These are phyloP conservation scores for Ogataea nakhonphanomensis DNA, from an alignment of 805 yeast species.

Conservation along the genomic window DNA sequence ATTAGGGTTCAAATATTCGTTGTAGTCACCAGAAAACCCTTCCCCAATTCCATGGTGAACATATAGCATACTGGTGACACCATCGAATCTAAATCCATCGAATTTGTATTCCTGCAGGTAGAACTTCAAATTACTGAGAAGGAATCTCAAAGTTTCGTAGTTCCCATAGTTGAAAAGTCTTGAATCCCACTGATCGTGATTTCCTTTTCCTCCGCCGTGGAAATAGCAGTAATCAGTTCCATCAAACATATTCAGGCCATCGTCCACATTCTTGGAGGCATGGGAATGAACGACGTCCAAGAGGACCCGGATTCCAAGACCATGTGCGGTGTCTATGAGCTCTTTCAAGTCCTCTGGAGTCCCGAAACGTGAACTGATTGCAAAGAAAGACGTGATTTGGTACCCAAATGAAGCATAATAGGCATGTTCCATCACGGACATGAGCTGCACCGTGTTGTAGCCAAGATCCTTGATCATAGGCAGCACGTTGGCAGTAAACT, in stretches of 20 bases:
- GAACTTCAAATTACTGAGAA: slow-evolving; percentile 79
- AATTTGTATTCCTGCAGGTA: slow-evolving; percentile 79
- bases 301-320: slow-evolving; percentile 78
- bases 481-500: slow-evolving; percentile 73
- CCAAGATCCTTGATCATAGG: slow-evolving; percentile 86
- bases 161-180: slow-evolving; percentile 87
- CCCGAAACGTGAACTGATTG: slow-evolving; percentile 85
- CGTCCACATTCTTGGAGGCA: slow-evolving; percentile 90
- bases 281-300: slow-evolving; percentile 95
- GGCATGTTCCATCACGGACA: slow-evolving; percentile 99
- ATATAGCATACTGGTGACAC: slow-evolving; percentile 92
- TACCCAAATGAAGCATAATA: slow-evolving; percentile 98
- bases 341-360: slow-evolving; percentile 93
- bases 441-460: slow-evolving; percentile 88
- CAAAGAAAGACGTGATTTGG: slow-evolving; percentile 90
- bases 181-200: slow-evolving; percentile 95
- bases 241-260: slow-evolving; percentile 89
- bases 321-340: slow-evolving; percentile 88
- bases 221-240: slow-evolving; percentile 95
- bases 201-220: slow-evolving; percentile 83
- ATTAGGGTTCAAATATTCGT: slow-evolving; percentile 78
- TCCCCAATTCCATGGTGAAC: slow-evolving; percentile 88
- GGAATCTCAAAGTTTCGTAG: slow-evolving; percentile 85
- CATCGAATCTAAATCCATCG: slow-evolving; percentile 96
- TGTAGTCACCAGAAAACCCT: slow-evolving; percentile 88